These are phyloP conservation scores for Sextonia rubra DNA, from an alignment of 164 flowering plant genomes.

Conservation along the genomic window DNA sequence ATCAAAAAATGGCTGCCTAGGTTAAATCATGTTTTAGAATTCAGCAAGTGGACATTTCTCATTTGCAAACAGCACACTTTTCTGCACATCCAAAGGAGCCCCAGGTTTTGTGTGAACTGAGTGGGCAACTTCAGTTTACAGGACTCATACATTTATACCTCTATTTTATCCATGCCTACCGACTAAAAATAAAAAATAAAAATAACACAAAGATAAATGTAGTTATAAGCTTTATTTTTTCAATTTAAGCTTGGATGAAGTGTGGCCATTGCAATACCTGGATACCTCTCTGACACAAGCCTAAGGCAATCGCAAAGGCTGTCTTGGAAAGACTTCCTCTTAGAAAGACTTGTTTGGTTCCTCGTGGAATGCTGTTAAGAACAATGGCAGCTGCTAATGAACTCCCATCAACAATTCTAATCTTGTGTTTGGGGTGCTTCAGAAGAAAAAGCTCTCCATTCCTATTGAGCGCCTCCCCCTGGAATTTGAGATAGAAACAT, in stretches of 20 bases:
- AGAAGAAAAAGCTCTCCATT: constrained; percentile 55
- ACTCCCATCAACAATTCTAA: constrained; percentile 60
- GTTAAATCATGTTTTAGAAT: too few relatives aligned
- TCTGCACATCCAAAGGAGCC: too few relatives aligned
- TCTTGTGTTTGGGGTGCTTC: constrained; percentile 42
- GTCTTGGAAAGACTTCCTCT: constrained; percentile 45
- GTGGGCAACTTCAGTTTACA: too few relatives aligned
- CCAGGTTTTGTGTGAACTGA: too few relatives aligned
- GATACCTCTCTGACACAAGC: constrained; percentile 42
- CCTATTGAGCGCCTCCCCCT: constrained; percentile 58
- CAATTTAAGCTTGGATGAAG: neutral
- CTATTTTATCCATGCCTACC: too few relatives aligned
- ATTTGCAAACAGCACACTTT: too few relatives aligned
- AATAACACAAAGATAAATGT: too few relatives aligned
- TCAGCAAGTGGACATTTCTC: too few relatives aligned
- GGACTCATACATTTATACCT: too few relatives aligned
- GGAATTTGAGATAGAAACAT: neutral
- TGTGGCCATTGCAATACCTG: constrained; percentile 29
- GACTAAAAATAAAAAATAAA: too few relatives aligned
- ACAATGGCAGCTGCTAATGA: constrained; percentile 51
- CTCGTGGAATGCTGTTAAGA: constrained; percentile 52
- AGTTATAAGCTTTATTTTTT: too few relatives aligned
- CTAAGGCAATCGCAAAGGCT: constrained; percentile 29
- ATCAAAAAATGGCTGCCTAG: too few relatives aligned
- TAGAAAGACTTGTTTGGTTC: constrained; percentile 45